phyloP scores from a whole-genome alignment of 306 rosid genomes.

The Castanea crenata region DNA sequence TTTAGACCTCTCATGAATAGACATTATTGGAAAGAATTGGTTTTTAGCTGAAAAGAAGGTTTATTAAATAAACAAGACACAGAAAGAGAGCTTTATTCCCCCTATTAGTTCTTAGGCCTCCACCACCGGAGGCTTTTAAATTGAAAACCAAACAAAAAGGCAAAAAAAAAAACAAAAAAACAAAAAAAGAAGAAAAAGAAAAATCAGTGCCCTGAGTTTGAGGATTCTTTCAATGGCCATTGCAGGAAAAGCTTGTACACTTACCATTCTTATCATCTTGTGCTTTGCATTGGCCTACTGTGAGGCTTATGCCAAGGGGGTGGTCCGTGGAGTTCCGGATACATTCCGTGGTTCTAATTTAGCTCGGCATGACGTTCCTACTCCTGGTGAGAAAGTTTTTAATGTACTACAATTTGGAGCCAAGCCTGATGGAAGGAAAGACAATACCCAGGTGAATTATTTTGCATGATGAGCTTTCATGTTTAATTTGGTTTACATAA shows the following conservation, averaged over 20 bases:
- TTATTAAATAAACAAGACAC: conserved; percentile 16
- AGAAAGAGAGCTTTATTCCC: conserved; percentile 26
- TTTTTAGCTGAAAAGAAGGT: conserved; percentile 15
- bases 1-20: conserved; percentile 23
- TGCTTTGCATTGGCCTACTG: conserved; percentile 3
- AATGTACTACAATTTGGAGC: conserved; percentile 54
- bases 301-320: background rate
- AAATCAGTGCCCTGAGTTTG: background rate
- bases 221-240: conserved; percentile 41
- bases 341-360: conserved; percentile 24
- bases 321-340: background rate
- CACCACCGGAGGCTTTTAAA: conserved; percentile 36
- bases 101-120: conserved; percentile 23
- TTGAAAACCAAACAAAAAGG: background rate
- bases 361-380: conserved; percentile 5
- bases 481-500: too few relatives aligned
- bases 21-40: conserved; percentile 10
- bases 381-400: conserved; percentile 25
- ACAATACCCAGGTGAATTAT: conserved; percentile 43
- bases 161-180: background rate
- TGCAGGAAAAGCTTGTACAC: conserved; percentile 20
- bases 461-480: background rate
- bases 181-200: background rate
- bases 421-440: conserved; percentile 42
- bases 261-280: conserved; percentile 14